Base-by-base conservation (phyloP, 1,284 basidiomycete genomes). In the Fomitopsis schrenkii region DNA sequence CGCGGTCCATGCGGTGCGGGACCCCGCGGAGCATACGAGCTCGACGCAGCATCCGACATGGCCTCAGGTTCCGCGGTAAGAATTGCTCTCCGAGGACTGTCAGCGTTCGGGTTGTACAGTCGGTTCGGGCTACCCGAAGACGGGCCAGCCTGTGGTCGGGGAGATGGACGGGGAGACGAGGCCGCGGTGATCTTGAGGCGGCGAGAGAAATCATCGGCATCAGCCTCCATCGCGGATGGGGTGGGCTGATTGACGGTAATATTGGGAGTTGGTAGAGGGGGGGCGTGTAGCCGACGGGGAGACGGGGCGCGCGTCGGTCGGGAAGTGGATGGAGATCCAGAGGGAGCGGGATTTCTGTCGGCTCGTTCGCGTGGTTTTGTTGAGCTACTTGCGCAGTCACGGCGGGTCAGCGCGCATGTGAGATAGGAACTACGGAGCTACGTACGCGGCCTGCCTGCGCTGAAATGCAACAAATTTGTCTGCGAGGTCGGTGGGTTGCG, bases 61-160 rank as follows among this genome's bases (percentile, higher is more conserved):
- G 77, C 64, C 56, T 91, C 88, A 2, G 85, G 82, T 66, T 91
- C 89, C 22, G 81, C 75, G 1, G 83, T 83, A 46, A 84, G 81
- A 40, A 64, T 60, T 1, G 85, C 81, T 68, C 83, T 78, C 6
- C 86, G 83, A 28, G 87, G 79, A n/a, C 84, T 81, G 70, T 91
- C 88, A 0, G 83, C 76, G 63, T 89, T 80, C 0, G 90, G 90
- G 68, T 92, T 88, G 75, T 79, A 93, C 0, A 93, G 80, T 66
- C 86, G 89, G 46, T 73, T 75, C 50, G 74, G 73, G 55, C 76
- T 74, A 50, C 78, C 81, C 14, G 66, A 64, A 56, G 64, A 64
- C 40, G 77, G 55, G 67, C 70, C 41, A 67, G 66, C 17, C 58
- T 63, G 66, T 10, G 59, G 33, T 59, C 59, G 55, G 41, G 59